Conservation (phyloP, 768 basidiomycete genomes). For the Macrolepiota fuliginosa region DNA sequence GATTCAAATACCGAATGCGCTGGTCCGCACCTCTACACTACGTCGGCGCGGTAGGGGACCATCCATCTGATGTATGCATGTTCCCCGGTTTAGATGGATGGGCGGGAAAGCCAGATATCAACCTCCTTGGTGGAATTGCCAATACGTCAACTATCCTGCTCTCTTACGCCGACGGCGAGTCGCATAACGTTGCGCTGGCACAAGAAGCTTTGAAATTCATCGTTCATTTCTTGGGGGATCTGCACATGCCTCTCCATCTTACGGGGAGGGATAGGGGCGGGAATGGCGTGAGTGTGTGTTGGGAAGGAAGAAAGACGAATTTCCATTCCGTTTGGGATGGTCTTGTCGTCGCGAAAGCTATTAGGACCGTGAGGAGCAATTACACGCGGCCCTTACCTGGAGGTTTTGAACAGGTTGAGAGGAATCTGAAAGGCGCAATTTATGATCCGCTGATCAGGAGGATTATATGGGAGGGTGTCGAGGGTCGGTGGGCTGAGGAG, state of each 20-base stretch:
- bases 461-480: slow-evolving; percentile 6
- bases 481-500: slow-evolving; percentile 6
- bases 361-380: slow-evolving; percentile 71
- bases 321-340: slow-evolving; percentile 90
- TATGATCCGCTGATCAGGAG: slow-evolving; percentile 78
- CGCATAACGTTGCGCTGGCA: slow-evolving; percentile 28
- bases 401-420: slow-evolving; percentile 43
- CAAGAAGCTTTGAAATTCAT: slow-evolving; percentile 90
- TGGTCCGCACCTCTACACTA: slow-evolving; percentile 81
- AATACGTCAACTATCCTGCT: slow-evolving; percentile 71
- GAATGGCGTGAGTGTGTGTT: slow-evolving; percentile 73
- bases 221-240: slow-evolving; percentile 89
- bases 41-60: slow-evolving; percentile 69
- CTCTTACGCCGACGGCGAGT: slow-evolving; percentile 38
- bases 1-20: slow-evolving; percentile 54
- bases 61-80: slow-evolving; percentile 70
- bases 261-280: slow-evolving; percentile 87
- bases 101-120: slow-evolving; percentile 48
- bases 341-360: slow-evolving; percentile 75
- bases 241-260: slow-evolving; percentile 93
- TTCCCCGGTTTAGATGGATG: slow-evolving; percentile 81
- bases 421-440: slow-evolving; percentile 68
- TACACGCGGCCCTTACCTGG: slow-evolving; percentile 73
- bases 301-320: slow-evolving; percentile 70
- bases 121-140: slow-evolving; percentile 75